Base-by-base conservation (phyloP, 2,329 filamentous ascomycete genomes). In the Trichoderma cornu-damae region DNA sequence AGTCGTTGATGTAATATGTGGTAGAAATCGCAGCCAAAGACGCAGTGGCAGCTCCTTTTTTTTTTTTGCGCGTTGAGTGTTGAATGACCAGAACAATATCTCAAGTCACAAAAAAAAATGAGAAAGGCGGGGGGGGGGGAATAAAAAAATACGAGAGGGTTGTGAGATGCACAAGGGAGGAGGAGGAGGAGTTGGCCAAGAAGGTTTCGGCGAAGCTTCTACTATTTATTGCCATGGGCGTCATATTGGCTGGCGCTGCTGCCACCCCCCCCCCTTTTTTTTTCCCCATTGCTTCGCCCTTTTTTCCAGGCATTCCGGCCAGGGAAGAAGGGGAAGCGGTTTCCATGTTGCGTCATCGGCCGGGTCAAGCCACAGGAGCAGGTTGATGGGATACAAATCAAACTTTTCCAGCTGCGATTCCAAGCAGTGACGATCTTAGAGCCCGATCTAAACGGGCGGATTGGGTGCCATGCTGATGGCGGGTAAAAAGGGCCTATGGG, bases 331-430 rank as follows among this genome's bases (percentile, higher is more conserved):
- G 8, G 20, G 32, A 34, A 14, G 18, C 42, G 35, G 49, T 47
- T 49, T 46, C 42, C 43, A 63, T 64, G 40, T 58, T 70, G 68
- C 69, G 69, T 71, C 69, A 71, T 71, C 67, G 68, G 70, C 63
- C 65, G 61, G n/a, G 60, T 57, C 59, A 60, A 57, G 35, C 59
- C 51, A 59, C 50, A 49, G 34, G 20, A 14, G n/a, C 12, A 24
- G 20, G 18, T 12, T 12, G 9, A 18, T 12, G 18, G 3, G 47
- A 49, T 49, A 32, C 20, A 34, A 12, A 11, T 51, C 16, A 11
- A 9, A 32, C n/a, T n/a, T n/a, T n/a, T n/a, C n/a, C n/a, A n/a
- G n/a, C n/a, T n/a, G n/a, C n/a, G n/a, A n/a, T n/a, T n/a, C n/a
- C 3, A 18, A 16, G 14, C 35, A 37, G 35, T 37, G 16, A 18